A percentile compares a stretch with the other conserved stretches of the same genome.
These are phyloP conservation scores for Trichoderma sp. DNA, from an alignment of 2,329 filamentous ascomycete species.

Conservation along the genomic window DNA sequence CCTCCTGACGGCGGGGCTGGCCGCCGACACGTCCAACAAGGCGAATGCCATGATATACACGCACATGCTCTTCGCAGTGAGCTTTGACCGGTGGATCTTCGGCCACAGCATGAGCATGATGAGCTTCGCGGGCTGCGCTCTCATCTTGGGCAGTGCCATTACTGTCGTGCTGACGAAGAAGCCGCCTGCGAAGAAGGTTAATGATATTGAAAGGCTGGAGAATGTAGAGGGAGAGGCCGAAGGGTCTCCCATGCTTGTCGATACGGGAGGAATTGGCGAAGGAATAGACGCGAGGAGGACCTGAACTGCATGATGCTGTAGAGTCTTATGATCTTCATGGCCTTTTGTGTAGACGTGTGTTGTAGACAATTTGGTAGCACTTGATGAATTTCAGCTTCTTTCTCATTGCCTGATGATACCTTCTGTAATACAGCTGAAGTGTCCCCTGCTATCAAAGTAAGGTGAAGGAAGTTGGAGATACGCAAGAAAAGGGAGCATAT, in stretches of 20 bases:
- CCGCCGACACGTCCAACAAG: slow-evolving; percentile 67
- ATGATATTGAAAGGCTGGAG: slow-evolving; percentile 42
- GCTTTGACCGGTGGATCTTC: slow-evolving; percentile 57
- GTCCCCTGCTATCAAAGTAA: too few relatives aligned
- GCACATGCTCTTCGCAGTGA: slow-evolving; percentile 59
- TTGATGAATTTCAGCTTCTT: too few relatives aligned
- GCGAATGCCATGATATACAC: slow-evolving; percentile 62
- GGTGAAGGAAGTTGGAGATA: too few relatives aligned
- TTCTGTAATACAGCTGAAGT: too few relatives aligned
- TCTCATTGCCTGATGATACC: neutral
- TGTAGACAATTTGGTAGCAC: neutral
- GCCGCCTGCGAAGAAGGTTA: slow-evolving; percentile 36
- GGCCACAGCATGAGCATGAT: slow-evolving; percentile 53
- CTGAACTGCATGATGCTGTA: neutral
- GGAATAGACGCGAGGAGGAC: slow-evolving; percentile 28
- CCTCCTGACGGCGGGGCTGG: slow-evolving; percentile 74
- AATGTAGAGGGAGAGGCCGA: slow-evolving; percentile 41
- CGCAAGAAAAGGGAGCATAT: neutral
- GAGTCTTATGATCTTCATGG: neutral
- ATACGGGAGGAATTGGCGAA: slow-evolving; percentile 36
- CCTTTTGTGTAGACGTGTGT: neutral
- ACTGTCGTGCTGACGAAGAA: slow-evolving; percentile 53
- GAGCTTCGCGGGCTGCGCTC: slow-evolving; percentile 53
- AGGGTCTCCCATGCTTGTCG: slow-evolving; percentile 46
- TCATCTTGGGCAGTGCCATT: slow-evolving; percentile 58